Percentiles rank a stretch among this genome's conserved stretches.
phyloP scores from a whole-genome alignment of 495 filamentous ascomycete genomes.

The Paragyromitra xinjiangensis region DNA sequence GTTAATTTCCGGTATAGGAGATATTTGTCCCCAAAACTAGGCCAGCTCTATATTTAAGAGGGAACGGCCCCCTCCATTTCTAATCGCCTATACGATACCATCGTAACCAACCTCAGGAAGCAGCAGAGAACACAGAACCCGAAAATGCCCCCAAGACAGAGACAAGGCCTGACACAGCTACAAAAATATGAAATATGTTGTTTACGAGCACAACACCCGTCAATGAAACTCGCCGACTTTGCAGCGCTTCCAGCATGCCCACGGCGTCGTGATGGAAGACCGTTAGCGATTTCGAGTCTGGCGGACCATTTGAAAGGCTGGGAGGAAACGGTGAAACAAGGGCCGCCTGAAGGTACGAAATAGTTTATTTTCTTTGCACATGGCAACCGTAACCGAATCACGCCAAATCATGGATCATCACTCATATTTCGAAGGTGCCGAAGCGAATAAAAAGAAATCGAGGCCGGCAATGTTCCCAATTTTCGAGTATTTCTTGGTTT shows the following conservation, averaged over 20 bases:
- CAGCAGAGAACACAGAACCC: slow-evolving; percentile 13
- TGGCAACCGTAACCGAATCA: slow-evolving; percentile 27
- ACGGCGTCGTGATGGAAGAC: slow-evolving; percentile 47
- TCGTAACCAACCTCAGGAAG: slow-evolving; percentile 7
- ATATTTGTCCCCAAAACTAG: slow-evolving; percentile 21
- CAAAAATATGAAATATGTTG: slow-evolving; percentile 53
- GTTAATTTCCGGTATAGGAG: slow-evolving; percentile 39
- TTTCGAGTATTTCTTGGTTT: slow-evolving; percentile 50
- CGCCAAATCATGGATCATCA: slow-evolving; percentile 21
- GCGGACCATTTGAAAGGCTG: slow-evolving; percentile 52
- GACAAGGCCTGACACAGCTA: slow-evolving; percentile 49
- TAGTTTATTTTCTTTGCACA: background rate
- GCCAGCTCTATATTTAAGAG: slow-evolving; percentile 25
- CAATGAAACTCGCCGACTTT: slow-evolving; percentile 52
- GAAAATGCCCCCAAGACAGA: slow-evolving; percentile 45
- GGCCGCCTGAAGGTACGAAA: slow-evolving; percentile 49
- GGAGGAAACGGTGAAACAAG: slow-evolving; percentile 53
- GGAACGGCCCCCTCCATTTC: slow-evolving; percentile 1
- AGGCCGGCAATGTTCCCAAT: slow-evolving; percentile 50
- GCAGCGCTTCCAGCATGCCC: slow-evolving; percentile 47
- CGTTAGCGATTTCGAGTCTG: slow-evolving; percentile 49
- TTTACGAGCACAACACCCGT: slow-evolving; percentile 44
- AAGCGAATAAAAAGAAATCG: slow-evolving; percentile 51
- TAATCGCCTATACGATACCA: slow-evolving; percentile 17
- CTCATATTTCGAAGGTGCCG: slow-evolving; percentile 43